Evolutionary conservation across 1,139 yeast species (phyloP).

Genomic region (Meyerozyma carpophila): DNA sequence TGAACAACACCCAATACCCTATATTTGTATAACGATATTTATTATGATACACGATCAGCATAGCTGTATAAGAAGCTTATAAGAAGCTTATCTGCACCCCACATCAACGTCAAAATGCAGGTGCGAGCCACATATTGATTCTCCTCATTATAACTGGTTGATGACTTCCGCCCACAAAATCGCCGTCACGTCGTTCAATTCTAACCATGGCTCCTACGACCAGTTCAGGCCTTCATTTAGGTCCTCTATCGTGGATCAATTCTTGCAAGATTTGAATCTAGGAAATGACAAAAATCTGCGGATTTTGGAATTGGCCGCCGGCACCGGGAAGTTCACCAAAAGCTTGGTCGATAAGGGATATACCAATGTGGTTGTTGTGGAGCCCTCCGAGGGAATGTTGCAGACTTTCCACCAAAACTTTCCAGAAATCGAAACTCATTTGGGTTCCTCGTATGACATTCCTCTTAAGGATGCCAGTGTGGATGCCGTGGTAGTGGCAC

Average conservation of each 20-base stretch:
- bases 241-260: slow-evolving; percentile 42
- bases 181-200: slow-evolving; percentile 45
- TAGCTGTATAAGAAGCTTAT: neutral
- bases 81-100: too few relatives aligned
- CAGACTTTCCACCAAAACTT: slow-evolving; percentile 40
- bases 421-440: slow-evolving; percentile 36
- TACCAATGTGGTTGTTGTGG: slow-evolving; percentile 41
- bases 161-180: slow-evolving; percentile 19
- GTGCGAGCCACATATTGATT: too few relatives aligned
- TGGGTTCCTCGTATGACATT: slow-evolving; percentile 45
- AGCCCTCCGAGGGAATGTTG: slow-evolving; percentile 60
- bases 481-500: slow-evolving; percentile 56
- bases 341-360: slow-evolving; percentile 40
- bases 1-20: neutral
- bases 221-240: slow-evolving; percentile 51
- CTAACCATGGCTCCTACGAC: slow-evolving; percentile 52
- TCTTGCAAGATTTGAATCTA: slow-evolving; percentile 29
- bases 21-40: neutral
- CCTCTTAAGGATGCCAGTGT: slow-evolving; percentile 41
- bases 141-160: too few relatives aligned
- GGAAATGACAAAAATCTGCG: slow-evolving; percentile 15
- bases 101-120: too few relatives aligned
- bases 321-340: slow-evolving; percentile 62
- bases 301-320: slow-evolving; percentile 56
- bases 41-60: neutral